Conservation (phyloP, 177 flowering plant genomes). For the Vitis hybrid region DNA sequence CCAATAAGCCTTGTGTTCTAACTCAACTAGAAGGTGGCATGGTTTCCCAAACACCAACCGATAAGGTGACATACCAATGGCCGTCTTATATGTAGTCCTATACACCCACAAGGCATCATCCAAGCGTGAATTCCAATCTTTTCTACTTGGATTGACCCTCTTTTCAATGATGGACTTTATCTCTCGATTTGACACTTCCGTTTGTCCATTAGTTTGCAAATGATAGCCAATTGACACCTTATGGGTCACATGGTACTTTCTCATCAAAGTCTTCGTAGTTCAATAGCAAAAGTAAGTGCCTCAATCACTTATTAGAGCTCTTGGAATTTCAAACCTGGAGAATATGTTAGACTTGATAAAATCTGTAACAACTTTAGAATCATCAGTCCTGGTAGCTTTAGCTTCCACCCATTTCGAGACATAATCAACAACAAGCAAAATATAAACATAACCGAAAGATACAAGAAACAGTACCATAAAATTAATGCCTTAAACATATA, state of each 20-base stretch:
- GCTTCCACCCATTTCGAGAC: not conserved
- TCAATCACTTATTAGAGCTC: constrained; percentile 1
- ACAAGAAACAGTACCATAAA: no score
- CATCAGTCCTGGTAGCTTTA: constrained; percentile 1
- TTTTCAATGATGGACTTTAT: not conserved
- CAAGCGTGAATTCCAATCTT: not conserved
- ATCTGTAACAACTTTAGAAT: constrained; percentile 3
- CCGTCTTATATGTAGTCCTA: no score
- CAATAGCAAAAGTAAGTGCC: constrained; percentile 3
- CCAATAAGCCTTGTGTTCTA: no score
- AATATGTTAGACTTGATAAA: constrained; percentile 9
- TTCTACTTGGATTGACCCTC: not conserved
- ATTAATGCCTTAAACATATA: no score
- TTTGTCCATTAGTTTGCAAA: not conserved
- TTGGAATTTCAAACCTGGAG: not conserved
- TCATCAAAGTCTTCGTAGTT: not conserved
- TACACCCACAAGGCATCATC: constrained; percentile 13
- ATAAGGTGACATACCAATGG: not conserved
- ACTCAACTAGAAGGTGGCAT: no score
- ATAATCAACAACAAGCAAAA: not conserved
- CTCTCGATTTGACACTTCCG: constrained; percentile 2
- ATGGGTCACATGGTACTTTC: constrained; percentile 3
- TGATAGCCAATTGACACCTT: constrained; percentile 2
- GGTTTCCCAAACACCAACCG: no score
- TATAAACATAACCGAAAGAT: no score